Base-by-base conservation (phyloP, 768 basidiomycete species). In the Suillus placidus region DNA sequence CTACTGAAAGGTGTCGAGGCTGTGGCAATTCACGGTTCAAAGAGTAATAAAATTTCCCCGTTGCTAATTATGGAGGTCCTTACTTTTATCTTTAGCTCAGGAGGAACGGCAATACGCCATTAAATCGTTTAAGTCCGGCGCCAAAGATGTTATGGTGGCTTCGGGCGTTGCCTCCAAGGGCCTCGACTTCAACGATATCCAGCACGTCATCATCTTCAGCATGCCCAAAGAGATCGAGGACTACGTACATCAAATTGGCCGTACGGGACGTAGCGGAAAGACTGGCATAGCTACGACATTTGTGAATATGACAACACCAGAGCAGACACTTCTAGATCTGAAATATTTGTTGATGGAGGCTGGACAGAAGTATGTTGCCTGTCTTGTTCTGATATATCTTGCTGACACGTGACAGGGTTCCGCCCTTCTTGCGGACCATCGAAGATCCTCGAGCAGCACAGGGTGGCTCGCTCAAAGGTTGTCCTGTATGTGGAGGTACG, bases 221-320 rank as follows among this genome's bases (percentile, higher is more conserved):
- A 99, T 99, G 97, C 97, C 97, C 0, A 99, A 99, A 78, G 97
- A 99, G 81, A 99, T 99, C 68, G 97, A 99, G 78, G 97, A 99
- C 77, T 99, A 99, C 72, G 97, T 99, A 60, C 97, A 99, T 81
- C 97, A 99, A 78, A 99, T 99, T 69, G 97, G 97, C 34, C 92
- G 97, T 66, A 99, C 97, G 8, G 97, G 97, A 61, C 89, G 97
- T 70, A 95, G 93, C 70, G 97, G 97, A 26, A 98, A 98, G 77
- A 99, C 97, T 1, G 97, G 97, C 61, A 98, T 99, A 64, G 97
- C 97, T 38, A 99, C 97, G 40, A 96, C 97, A 42, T 99, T 99
- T 73, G 94, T 99, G 63, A 99, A 99, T 76, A 97, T 97, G 94
- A 93, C 92, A 73, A 97, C 97, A 2, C 86, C 92, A 0, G 97